Evolutionary conservation across 768 basidiomycete species (phyloP).

Genomic region (Dioszegia aurantiaca): DNA sequence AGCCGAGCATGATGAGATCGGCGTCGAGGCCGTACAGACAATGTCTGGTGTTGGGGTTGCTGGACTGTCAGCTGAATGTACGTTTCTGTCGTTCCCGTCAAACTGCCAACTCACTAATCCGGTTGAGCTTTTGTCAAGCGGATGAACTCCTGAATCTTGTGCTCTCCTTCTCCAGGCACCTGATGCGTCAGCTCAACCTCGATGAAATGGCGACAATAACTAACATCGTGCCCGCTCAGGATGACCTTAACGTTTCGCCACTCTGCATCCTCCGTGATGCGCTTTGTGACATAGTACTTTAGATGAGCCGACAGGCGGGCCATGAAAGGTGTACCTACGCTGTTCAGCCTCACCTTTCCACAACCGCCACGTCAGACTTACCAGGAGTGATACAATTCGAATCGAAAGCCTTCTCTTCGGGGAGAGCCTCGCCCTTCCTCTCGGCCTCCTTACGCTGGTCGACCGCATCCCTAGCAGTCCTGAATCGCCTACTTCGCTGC

Average conservation of each 20-base stretch:
- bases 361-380: constrained; percentile 52
- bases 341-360: not conserved
- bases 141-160: constrained; percentile 99
- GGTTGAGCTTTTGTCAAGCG: constrained; percentile 89
- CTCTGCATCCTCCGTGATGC: constrained; percentile 92
- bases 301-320: constrained; percentile 83
- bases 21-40: constrained; percentile 98
- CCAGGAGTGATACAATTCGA: constrained; percentile 98
- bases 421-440: constrained; percentile 83
- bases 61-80: constrained; percentile 14
- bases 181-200: constrained; percentile 12
- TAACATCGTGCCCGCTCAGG: constrained; percentile 85
- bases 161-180: constrained; percentile 94
- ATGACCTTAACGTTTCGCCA: constrained; percentile 92
- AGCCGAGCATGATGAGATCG: constrained; percentile 95
- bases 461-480: constrained; percentile 87
- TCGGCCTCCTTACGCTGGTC: constrained; percentile 83
- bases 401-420: constrained; percentile 93
- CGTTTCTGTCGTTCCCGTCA: not conserved
- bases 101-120: constrained; percentile 59
- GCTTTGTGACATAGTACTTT: constrained; percentile 95
- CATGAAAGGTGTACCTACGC: constrained; percentile 95
- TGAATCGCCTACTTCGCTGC: constrained; percentile 86
- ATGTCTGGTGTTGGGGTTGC: constrained; percentile 90
- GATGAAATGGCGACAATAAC: not conserved